These are phyloP conservation scores for Pichia kudriavzevii DNA, from an alignment of 1,139 yeast genomes.

Conservation along the genomic window DNA sequence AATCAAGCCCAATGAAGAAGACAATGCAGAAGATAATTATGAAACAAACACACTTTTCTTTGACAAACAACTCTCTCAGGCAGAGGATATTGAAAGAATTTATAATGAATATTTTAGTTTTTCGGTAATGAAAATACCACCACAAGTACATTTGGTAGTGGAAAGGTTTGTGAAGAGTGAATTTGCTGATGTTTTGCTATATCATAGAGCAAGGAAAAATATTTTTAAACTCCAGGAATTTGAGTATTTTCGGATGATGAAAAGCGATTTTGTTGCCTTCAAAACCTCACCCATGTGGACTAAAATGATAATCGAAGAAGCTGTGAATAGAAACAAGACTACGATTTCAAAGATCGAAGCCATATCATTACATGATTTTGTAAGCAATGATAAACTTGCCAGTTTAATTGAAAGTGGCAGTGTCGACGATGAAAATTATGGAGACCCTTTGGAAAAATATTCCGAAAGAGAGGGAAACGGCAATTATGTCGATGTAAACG, in stretches of 20 bases:
- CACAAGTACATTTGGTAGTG: constrained; percentile 28
- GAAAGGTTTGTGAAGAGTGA: constrained; percentile 26
- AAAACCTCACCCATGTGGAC: constrained; percentile 43
- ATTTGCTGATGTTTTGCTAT: constrained; percentile 22
- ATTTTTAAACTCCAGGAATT: constrained; percentile 51
- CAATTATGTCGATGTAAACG: constrained; percentile 18
- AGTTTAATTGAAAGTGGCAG: neutral
- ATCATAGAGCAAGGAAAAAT: constrained; percentile 46
- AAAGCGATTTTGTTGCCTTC: constrained; percentile 49
- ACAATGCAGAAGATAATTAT: constrained; percentile 17
- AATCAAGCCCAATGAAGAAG: constrained; percentile 8
- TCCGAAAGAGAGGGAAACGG: constrained; percentile 20
- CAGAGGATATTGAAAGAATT: constrained; percentile 43
- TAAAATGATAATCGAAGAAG: constrained; percentile 34
- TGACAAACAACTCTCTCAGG: constrained; percentile 35
- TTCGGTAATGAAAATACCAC: constrained; percentile 27
- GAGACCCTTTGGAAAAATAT: constrained; percentile 27
- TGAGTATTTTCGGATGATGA: constrained; percentile 41
- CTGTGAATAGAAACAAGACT: constrained; percentile 26
- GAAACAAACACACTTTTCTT: constrained; percentile 22
- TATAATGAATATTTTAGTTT: constrained; percentile 36
- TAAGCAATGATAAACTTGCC: neutral
- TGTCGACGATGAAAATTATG: constrained; percentile 19
- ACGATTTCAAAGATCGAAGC: constrained; percentile 1
- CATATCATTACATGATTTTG: neutral